phyloP scores from a whole-genome alignment of 495 filamentous ascomycete genomes.

The Rusavskia elegans region DNA sequence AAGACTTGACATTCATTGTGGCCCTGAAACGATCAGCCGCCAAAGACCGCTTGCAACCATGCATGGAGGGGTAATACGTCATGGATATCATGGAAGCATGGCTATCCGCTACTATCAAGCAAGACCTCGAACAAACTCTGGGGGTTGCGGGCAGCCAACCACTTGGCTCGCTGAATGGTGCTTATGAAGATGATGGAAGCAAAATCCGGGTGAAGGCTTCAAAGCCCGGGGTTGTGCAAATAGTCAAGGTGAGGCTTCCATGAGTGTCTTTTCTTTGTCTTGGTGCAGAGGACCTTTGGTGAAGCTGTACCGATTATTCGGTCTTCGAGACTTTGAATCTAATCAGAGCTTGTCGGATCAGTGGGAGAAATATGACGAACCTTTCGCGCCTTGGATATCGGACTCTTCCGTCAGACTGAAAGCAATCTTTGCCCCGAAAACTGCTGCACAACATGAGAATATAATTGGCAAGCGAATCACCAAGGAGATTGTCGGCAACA shows the following conservation, averaged over 20 bases:
- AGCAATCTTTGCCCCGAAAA: slow-evolving; percentile 15
- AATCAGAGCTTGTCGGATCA: too few species aligned
- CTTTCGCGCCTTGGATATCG: too few species aligned
- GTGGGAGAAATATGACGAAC: too few species aligned
- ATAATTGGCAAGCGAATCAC: slow-evolving; percentile 9
- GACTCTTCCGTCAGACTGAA: slow-evolving; percentile 10
- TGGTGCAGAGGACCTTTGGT: too few species aligned
- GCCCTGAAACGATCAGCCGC: too few species aligned
- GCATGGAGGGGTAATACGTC: background rate
- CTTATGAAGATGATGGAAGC: slow-evolving; percentile 23
- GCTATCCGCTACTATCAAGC: background rate
- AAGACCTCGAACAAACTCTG: background rate
- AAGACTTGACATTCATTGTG: too few species aligned
- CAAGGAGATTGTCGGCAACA: slow-evolving; percentile 15
- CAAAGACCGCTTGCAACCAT: background rate
- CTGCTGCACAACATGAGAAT: slow-evolving; percentile 11
- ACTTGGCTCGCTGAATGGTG: background rate
- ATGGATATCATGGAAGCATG: background rate
- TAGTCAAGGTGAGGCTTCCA: background rate
- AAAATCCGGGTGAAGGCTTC: slow-evolving; percentile 13
- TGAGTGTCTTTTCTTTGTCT: too few species aligned
- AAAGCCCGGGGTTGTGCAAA: too few species aligned
- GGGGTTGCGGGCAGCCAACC: background rate
- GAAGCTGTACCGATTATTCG: too few species aligned
- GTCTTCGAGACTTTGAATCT: too few species aligned